These are phyloP conservation scores for Cystobasidiaceae sp. DNA, from an alignment of 1,284 basidiomycete genomes.

Conservation along the genomic window DNA sequence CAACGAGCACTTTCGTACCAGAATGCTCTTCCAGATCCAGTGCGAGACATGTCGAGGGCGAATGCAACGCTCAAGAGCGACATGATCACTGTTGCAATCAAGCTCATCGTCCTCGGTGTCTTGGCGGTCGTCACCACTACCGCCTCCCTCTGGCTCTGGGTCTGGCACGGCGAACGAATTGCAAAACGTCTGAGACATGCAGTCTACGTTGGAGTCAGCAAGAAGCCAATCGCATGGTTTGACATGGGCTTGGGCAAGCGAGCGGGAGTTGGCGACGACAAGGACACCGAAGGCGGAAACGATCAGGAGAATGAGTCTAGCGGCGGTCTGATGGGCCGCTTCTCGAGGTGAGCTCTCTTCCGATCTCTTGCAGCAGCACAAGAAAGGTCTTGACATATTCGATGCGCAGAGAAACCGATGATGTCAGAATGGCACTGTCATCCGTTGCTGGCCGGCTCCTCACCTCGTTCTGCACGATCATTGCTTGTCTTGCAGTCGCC, in stretches of 20 bases:
- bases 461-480: slow-evolving; percentile 71
- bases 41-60: slow-evolving; percentile 46
- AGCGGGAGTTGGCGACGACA: slow-evolving; percentile 49
- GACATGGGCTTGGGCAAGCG: slow-evolving; percentile 69
- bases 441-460: slow-evolving; percentile 69
- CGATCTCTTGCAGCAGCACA: neutral
- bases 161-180: slow-evolving; percentile 76
- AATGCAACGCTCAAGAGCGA: slow-evolving; percentile 57
- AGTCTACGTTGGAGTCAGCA: slow-evolving; percentile 66
- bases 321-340: slow-evolving; percentile 90
- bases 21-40: slow-evolving; percentile 49
- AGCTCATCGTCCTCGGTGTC: slow-evolving; percentile 66
- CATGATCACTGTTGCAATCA: slow-evolving; percentile 60
- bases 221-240: slow-evolving; percentile 79
- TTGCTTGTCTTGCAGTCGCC: slow-evolving; percentile 74
- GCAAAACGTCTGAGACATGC: slow-evolving; percentile 62
- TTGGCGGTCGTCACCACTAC: slow-evolving; percentile 61
- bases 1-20: slow-evolving; percentile 45
- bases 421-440: slow-evolving; percentile 77
- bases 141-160: slow-evolving; percentile 73
- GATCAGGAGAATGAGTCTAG: slow-evolving; percentile 63
- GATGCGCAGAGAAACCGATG: slow-evolving; percentile 78
- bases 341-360: slow-evolving; percentile 63
- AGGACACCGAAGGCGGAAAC: slow-evolving; percentile 48
- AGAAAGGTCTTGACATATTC: too few relatives aligned